Base-by-base conservation (phyloP, 1,284 basidiomycete species). In the Boletus smithii region DNA sequence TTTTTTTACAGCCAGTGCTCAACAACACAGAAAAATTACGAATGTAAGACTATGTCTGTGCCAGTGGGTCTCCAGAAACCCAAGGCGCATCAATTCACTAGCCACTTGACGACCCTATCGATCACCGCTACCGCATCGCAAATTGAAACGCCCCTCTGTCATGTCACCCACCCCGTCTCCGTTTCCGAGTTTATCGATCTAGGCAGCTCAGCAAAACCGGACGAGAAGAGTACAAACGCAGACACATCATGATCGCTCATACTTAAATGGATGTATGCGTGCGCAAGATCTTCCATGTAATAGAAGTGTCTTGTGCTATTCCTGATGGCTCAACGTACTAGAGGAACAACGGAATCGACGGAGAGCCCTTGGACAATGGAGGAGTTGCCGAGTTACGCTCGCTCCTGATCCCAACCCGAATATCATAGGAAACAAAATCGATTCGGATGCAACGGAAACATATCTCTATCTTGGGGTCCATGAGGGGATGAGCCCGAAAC, bases 401-500 rank as follows among this genome's bases (percentile, higher is more conserved):
- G 5, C 17, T 22, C 33, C 49, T 50, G 49, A 52, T 50, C 35
- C 27, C 18, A 6, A 13, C 32, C 16, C 17, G 32, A 33, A 18
- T 33, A 18, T n/a, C n/a, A n/a, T n/a, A n/a, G n/a, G n/a, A 16
- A 11, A 29, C 26, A 18, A 22, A 23, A 18, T 23, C 32, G 24
- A 11, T 34, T 22, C 18, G 20, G 26, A 23, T 35, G 32, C 8
- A 10, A 22, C 34, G 33, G 32, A 44, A 14, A 23, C 8, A 22
- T 29, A 18, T 18, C 23, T 11, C 33, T 13, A 4, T 11, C 30
- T 23, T 23, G 26, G 26, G 3, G 24, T 22, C 30, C 18, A 23
- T 29, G 17, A 31, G 37, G 22, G 26, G 31, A 38, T 47, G 46
- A 53, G 46, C 10, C 42, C 30, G 3, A 45, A 31, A 23, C 43